A percentile compares a stretch with the other conserved stretches of the same genome.
These are phyloP conservation scores for Elongisporangium anandrum DNA, from an alignment of 352 stramenopile genomes.

Conservation along the genomic window DNA sequence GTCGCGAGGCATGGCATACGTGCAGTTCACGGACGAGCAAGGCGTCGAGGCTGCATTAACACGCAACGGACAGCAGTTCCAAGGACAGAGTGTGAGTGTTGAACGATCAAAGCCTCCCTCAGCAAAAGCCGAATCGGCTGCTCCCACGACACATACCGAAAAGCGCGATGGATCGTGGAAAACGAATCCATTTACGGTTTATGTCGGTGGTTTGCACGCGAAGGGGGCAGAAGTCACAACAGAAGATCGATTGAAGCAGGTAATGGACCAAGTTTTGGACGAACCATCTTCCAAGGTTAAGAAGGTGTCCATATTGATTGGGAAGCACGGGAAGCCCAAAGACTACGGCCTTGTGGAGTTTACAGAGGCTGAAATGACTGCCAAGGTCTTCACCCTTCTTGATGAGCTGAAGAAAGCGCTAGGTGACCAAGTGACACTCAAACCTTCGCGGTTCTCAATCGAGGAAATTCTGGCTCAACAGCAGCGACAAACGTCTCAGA, in stretches of 20 bases:
- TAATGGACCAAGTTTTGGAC: conserved; percentile 33
- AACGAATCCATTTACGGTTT: conserved; percentile 47
- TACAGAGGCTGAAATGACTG: conserved; percentile 19
- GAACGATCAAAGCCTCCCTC: conserved; percentile 42
- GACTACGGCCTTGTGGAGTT: conserved; percentile 66
- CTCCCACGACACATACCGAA: neutral
- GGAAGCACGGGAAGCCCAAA: conserved; percentile 55
- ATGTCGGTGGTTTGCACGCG: conserved; percentile 40
- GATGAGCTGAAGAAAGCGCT: conserved; percentile 29
- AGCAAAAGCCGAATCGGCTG: conserved; percentile 8
- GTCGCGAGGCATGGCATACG: conserved; percentile 73
- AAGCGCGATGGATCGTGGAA: conserved; percentile 32
- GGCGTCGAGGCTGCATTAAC: conserved; percentile 32
- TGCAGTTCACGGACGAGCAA: conserved; percentile 47
- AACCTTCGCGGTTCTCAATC: conserved; percentile 61
- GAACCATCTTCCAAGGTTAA: conserved; percentile 2
- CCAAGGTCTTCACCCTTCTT: conserved; percentile 23
- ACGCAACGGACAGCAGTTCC: conserved; percentile 23
- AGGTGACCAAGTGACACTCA: conserved; percentile 45
- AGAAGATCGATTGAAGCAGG: conserved; percentile 29
- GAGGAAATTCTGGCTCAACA: conserved; percentile 54
- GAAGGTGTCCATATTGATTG: conserved; percentile 47
- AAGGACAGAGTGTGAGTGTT: conserved; percentile 40
- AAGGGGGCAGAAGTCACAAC: conserved; percentile 18
- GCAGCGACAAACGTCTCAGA: conserved; percentile 36